These are phyloP conservation scores for Volvariella volvacea DNA, from an alignment of 1,284 basidiomycete genomes.

Conservation along the genomic window DNA sequence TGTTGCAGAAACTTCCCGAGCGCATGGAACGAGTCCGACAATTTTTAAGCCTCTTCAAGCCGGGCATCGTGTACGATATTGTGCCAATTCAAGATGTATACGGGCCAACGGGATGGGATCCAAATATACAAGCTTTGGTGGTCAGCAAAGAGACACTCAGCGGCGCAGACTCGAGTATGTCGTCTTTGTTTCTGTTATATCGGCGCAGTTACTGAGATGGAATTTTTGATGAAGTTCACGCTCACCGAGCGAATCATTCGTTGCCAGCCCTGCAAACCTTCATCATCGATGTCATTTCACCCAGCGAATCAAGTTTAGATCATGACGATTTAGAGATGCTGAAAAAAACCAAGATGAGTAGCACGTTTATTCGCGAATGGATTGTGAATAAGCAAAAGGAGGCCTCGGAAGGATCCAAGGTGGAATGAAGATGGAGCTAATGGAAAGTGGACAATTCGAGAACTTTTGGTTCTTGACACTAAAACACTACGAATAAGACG, in stretches of 20 bases:
- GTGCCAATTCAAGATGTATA: slow-evolving; percentile 77
- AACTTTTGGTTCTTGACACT: no score
- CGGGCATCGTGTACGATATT: slow-evolving; percentile 54
- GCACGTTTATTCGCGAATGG: slow-evolving; percentile 84
- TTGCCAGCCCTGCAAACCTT: slow-evolving; percentile 64
- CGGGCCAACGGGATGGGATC: slow-evolving; percentile 83
- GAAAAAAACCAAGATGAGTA: slow-evolving; percentile 81
- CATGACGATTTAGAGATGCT: slow-evolving; percentile 60
- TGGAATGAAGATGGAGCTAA: no score
- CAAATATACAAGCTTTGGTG: slow-evolving; percentile 80
- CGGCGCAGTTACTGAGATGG: slow-evolving; percentile 4
- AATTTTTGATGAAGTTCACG: slow-evolving; percentile 43
- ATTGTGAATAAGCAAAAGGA: slow-evolving; percentile 39
- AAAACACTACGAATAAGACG: no score
- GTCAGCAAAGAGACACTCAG: slow-evolving; percentile 80
- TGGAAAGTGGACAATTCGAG: no score
- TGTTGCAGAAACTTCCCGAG: slow-evolving; percentile 59
- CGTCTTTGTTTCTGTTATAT: slow-evolving; percentile 1
- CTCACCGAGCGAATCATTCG: slow-evolving; percentile 43
- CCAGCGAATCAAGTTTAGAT: slow-evolving; percentile 47
- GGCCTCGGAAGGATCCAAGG: not conserved
- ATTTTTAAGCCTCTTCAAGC: slow-evolving; percentile 68
- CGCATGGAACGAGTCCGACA: slow-evolving; percentile 50
- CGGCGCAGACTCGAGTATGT: slow-evolving; percentile 70
- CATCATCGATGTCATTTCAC: slow-evolving; percentile 84